Evolutionary conservation across 495 filamentous ascomycete species (phyloP).

Genomic region (Podospora fimiseda): DNA sequence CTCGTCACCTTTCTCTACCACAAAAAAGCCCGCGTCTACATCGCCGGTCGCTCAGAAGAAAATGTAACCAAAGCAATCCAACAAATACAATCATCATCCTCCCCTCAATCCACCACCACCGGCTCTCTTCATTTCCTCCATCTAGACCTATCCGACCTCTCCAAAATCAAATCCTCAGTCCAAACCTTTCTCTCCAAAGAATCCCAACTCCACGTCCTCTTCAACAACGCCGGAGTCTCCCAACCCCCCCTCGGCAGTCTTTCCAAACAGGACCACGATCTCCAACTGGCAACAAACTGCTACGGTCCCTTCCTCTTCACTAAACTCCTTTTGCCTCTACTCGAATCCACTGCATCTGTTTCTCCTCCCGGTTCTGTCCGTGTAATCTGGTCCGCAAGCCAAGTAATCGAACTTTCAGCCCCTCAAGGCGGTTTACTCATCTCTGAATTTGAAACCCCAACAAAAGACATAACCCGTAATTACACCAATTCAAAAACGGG

Average conservation of each 20-base stretch:
- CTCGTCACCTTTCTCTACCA: slow-evolving; percentile 38
- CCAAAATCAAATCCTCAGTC: slow-evolving; percentile 20
- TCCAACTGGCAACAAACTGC: too few relatives aligned
- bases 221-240: slow-evolving; percentile 36
- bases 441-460: slow-evolving; percentile 18
- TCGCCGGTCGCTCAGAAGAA: slow-evolving; percentile 35
- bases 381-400: too few relatives aligned
- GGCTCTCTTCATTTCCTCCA: slow-evolving; percentile 21
- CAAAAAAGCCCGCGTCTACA: slow-evolving; percentile 36
- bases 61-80: slow-evolving; percentile 20
- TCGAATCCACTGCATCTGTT: too few relatives aligned
- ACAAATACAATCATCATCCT: slow-evolving; percentile 14
- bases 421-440: slow-evolving; percentile 30
- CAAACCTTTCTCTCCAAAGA: slow-evolving; percentile 20
- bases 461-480: slow-evolving; percentile 18
- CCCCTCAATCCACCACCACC: slow-evolving; percentile 6
- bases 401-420: slow-evolving; percentile 30
- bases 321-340: too few relatives aligned
- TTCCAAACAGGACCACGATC: too few relatives aligned
- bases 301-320: too few relatives aligned
- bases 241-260: slow-evolving; percentile 22
- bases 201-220: slow-evolving; percentile 21
- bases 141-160: slow-evolving; percentile 24
- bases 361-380: too few relatives aligned
- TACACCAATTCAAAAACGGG: slow-evolving; percentile 38